A percentile compares a stretch with the other conserved stretches of the same genome.
These are phyloP conservation scores for Rugosomyces carneus DNA, from an alignment of 1,284 basidiomycete genomes.

Conservation along the genomic window DNA sequence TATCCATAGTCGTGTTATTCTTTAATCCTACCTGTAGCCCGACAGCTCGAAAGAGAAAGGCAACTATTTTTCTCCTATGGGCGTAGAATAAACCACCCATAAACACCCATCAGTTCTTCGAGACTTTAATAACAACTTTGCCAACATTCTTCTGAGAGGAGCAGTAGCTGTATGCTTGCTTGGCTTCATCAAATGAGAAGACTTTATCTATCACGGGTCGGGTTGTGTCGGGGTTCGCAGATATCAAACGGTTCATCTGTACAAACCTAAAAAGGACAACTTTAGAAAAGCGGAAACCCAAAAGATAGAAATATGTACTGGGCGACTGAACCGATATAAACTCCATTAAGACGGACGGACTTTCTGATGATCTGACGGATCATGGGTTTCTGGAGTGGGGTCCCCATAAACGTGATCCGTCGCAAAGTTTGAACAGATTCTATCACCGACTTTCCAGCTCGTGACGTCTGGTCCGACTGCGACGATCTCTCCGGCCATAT, in stretches of 20 bases:
- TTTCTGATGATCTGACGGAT: conserved; percentile 13
- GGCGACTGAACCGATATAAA: conserved; percentile 27
- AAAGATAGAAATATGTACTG: conserved; percentile 19
- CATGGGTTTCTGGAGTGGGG: conserved; percentile 24
- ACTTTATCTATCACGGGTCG: conserved; percentile 45
- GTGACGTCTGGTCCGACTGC: conserved; percentile 47
- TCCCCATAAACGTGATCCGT: conserved; percentile 37
- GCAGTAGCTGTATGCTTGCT: conserved; percentile 39
- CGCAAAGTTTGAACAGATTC: conserved; percentile 44
- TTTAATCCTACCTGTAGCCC: too few relatives aligned
- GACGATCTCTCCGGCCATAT: conserved; percentile 57
- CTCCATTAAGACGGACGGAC: conserved; percentile 25
- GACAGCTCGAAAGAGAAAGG: too few relatives aligned
- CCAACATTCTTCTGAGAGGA: conserved; percentile 39
- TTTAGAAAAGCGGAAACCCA: too few relatives aligned
- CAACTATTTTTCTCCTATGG: too few relatives aligned
- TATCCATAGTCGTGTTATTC: too few relatives aligned
- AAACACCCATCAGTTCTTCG: background rate
- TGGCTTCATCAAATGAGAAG: conserved; percentile 41
- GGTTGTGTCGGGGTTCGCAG: conserved; percentile 31
- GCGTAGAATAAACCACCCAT: too few relatives aligned
- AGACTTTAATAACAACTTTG: conserved; percentile 42
- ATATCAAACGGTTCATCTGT: conserved; percentile 40
- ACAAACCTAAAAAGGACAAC: conserved; percentile 28
- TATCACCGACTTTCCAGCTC: conserved; percentile 47